Evolutionary conservation across 768 basidiomycete species (phyloP).

Genomic region (Lactarius trivialis): DNA sequence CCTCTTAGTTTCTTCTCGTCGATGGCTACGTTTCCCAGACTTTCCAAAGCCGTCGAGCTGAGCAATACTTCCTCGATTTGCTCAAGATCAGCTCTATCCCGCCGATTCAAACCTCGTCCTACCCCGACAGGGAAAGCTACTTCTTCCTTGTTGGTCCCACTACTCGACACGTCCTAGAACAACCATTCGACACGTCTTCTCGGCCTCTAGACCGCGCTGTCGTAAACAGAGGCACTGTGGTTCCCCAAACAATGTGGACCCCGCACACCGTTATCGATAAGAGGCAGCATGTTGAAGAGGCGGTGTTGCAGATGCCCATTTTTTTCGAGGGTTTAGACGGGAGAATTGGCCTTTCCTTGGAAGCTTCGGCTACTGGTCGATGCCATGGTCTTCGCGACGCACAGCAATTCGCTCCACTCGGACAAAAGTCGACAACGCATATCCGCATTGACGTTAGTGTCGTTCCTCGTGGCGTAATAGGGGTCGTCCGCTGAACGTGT

Average conservation of each 20-base stretch:
- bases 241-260: constrained; percentile 10
- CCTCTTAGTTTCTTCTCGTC: neutral
- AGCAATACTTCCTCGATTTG: neutral
- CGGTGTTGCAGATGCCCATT: constrained; percentile 12
- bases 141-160: neutral
- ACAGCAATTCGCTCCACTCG: neutral
- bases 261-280: neutral
- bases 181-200: neutral
- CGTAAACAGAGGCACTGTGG: neutral
- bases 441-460: constrained; percentile 12
- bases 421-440: neutral
- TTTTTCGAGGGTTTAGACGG: constrained; percentile 3
- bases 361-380: neutral
- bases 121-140: neutral
- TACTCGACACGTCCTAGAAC: neutral
- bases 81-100: neutral
- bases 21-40: constrained; percentile 8
- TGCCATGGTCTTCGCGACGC: neutral
- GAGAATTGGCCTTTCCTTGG: constrained; percentile 7
- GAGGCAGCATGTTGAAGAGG: constrained; percentile 3
- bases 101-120: neutral
- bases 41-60: neutral
- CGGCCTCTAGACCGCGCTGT: neutral
- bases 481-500: neutral
- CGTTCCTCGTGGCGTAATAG: neutral